Base-by-base conservation (phyloP, 345 rosid species). In the Dovyalis caffra region DNA sequence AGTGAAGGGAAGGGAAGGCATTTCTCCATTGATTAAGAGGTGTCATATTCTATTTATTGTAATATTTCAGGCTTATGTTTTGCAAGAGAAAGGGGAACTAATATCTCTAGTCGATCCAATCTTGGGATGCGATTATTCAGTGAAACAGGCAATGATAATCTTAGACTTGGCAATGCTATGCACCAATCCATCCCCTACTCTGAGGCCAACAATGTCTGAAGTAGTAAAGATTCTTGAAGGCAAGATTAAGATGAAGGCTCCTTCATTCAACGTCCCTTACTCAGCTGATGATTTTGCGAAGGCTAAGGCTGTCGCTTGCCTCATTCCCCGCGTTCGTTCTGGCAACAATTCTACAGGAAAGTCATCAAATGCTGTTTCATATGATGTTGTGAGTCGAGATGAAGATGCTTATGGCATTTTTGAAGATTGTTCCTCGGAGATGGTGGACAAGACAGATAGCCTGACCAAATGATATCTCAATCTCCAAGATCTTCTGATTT, bases 171-270 rank as follows among this genome's bases (percentile, higher is more conserved):
- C 62, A n/a, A 57, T 23, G 62, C 3, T 35, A 35, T 64, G 68
- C 68, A 69, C 40, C 5, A 31, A 69, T 69, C 37, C 63, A 51
- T 69, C 73, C 32, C 73, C 73, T 31, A 32, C 73, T 28, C 73
- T 69, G 45, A 69, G 63, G 29, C 63, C 63, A 2, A 31, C 73
- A 15, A 69, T 71, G 65, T 71, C 65, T n/a, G 66, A 71, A 60
- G 53, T 60, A 34, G 53, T 69, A 47, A 51, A 32, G 5, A 63
- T 71, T 23, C 49, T 40, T 12, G 66, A 38, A 71, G 65, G 66
- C 0, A 66, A 66, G 28, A 66, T 29, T 31, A 38, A 66, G 69
- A 63, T 38, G 12, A 37, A 37, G 51, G 68, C 68, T 34, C 69
- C 69, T 37, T 66, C 53, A 9, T 66, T 66, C 69, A 47, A 37